A percentile compares a stretch with the other conserved stretches of the same genome.
Evolutionary conservation across 495 filamentous ascomycete species (phyloP).

Genomic region (Penicillium coffeae): DNA sequence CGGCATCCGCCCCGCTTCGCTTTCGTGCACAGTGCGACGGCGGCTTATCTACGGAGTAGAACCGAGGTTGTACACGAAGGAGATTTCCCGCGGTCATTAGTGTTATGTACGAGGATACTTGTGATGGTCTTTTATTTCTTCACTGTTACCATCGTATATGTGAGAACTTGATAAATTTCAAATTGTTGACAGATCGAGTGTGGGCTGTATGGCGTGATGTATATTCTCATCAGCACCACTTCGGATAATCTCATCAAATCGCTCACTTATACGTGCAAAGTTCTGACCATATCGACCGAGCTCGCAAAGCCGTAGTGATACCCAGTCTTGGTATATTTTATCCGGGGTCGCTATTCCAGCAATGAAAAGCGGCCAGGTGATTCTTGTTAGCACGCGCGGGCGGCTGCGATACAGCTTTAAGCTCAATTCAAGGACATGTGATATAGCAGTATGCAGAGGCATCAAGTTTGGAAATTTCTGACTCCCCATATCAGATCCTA

Average conservation of each 20-base stretch:
- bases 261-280: constrained; percentile 16
- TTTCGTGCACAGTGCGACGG: no score
- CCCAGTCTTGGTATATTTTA: constrained; percentile 33
- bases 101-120: no score
- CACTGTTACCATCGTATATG: background rate
- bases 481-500: constrained; percentile 5
- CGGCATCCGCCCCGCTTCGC: no score
- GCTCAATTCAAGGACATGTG: constrained; percentile 23
- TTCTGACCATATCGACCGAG: constrained; percentile 30
- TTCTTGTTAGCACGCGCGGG: constrained; percentile 25
- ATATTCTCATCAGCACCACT: constrained; percentile 15
- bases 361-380: constrained; percentile 29
- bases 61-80: no score
- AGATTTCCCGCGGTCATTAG: no score
- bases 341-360: constrained; percentile 32
- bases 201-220: constrained; percentile 2
- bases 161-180: background rate
- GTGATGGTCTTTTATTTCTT: no score
- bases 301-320: constrained; percentile 28
- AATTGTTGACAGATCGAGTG: background rate
- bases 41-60: no score
- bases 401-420: constrained; percentile 29
- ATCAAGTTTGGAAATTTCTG: constrained; percentile 8
- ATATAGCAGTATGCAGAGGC: constrained; percentile 20
- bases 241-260: constrained; percentile 28